Conservation (phyloP, 768 basidiomycete species). For the Chalciporus piperatus region DNA sequence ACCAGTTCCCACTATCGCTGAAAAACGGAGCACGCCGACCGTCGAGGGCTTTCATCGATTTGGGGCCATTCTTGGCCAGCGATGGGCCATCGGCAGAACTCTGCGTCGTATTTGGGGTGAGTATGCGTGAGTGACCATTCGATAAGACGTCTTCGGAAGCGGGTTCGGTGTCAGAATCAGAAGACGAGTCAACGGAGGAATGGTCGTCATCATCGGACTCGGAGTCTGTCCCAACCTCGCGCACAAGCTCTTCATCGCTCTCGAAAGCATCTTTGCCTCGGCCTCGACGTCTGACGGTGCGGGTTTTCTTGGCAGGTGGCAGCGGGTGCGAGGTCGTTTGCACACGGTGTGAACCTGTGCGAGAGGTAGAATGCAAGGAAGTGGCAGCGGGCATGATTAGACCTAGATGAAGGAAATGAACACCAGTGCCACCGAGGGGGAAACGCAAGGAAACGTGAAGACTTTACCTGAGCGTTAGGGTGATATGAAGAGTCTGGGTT, state of each 20-base stretch:
- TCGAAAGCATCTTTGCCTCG: constrained; percentile 56
- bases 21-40: constrained; percentile 50
- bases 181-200: constrained; percentile 56
- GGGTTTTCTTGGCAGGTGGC: constrained; percentile 34
- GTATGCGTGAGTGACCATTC: constrained; percentile 48
- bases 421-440: constrained; percentile 15
- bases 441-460: constrained; percentile 20
- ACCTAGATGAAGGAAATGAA: constrained; percentile 9
- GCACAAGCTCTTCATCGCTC: constrained; percentile 77
- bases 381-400: constrained; percentile 47
- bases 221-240: constrained; percentile 69
- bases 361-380: constrained; percentile 29
- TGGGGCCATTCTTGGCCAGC: constrained; percentile 20
- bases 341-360: constrained; percentile 28
- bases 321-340: constrained; percentile 33
- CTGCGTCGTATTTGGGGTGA: constrained; percentile 69
- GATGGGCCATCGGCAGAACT: constrained; percentile 47
- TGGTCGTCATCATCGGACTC: constrained; percentile 60
- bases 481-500: constrained; percentile 27
- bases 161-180: constrained; percentile 72
- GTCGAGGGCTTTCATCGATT: constrained; percentile 26
- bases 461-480: constrained; percentile 35
- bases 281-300: constrained; percentile 58
- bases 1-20: constrained; percentile 60
- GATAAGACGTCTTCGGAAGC: constrained; percentile 60